Evolutionary conservation across 352 stramenopile species (phyloP), one percentile per base, ranked within the genome.

Genomic region (Detonula confervacea): DNA sequence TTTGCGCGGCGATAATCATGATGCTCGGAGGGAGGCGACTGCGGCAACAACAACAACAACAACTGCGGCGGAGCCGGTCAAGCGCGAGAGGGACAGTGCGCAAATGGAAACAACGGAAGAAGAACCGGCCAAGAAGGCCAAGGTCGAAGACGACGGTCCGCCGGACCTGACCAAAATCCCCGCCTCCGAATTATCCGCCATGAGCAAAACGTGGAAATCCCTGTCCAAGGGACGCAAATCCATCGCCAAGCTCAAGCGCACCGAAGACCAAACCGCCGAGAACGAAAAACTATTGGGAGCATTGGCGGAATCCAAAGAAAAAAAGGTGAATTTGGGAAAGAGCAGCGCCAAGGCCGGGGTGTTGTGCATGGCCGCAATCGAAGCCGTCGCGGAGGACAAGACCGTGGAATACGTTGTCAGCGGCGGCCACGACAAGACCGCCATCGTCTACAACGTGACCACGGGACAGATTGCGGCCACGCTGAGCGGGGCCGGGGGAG

Each of bases 21-120:
- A 18, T 18, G 22, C 35, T 57, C 47, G 29, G 52, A 37, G 29
- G 22, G 35, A 42, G 30, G 29, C 55, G 51, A 62, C 52, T 9
- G 68, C 20, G 16, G 56, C n/a, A 20, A 46, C 54, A 56, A 35
- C 54, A 6, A n/a, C 59, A 16, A 27, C 20, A 16, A 22, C 37
- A 29, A 52, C 47, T 24, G n/a, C 11, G 67, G 37, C n/a, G 25
- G 11, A 52, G 33, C 67, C 67, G 29, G 89, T 89, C n/a, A 96
- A 95, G 79, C 81, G 86, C 20, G 90, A 92, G 71, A 76, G 83
- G 25, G 87, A 86, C 78, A 89, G 55, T 57, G 81, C 49, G 55
- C 35, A 16, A 70, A 7, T n/a, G 39, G 16, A 9, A 47, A 54
- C 6, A 24, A 27, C 2, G n/a, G n/a, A n/a, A n/a, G 24, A 39